A percentile compares a stretch with the other conserved stretches of the same genome.
Conservation (phyloP, 805 yeast genomes). For the Sugiyamaella boreocaroliniensis region DNA sequence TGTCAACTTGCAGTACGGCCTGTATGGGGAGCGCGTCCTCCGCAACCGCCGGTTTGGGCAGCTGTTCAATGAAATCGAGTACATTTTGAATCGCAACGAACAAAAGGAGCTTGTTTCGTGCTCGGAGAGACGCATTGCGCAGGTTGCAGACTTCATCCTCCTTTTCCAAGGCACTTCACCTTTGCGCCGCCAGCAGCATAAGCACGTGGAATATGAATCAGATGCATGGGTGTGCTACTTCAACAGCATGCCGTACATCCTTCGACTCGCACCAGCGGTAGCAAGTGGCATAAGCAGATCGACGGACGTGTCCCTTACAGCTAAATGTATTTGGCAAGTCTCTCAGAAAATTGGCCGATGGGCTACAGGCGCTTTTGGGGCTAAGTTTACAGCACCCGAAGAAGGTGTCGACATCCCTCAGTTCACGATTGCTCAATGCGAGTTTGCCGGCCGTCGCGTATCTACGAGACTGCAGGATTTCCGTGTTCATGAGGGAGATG, state of each 20-base stretch:
- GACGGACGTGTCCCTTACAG: slow-evolving; percentile 7
- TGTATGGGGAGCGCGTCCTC: slow-evolving; percentile 36
- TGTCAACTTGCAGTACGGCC: slow-evolving; percentile 29
- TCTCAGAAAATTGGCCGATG: slow-evolving; percentile 23
- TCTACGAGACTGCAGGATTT: slow-evolving; percentile 11
- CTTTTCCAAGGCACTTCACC: slow-evolving; percentile 76
- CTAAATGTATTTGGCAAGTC: slow-evolving; percentile 21
- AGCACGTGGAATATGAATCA: slow-evolving; percentile 86
- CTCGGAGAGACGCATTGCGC: slow-evolving; percentile 43
- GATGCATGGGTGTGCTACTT: slow-evolving; percentile 73
- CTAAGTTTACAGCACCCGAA: slow-evolving; percentile 20
- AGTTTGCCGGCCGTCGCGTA: slow-evolving; percentile 14
- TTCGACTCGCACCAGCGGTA: slow-evolving; percentile 39
- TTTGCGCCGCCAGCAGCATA: slow-evolving; percentile 61
- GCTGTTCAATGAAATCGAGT: slow-evolving; percentile 71
- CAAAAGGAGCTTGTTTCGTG: slow-evolving; percentile 43
- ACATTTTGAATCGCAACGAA: slow-evolving; percentile 63
- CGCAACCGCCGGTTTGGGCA: slow-evolving; percentile 74
- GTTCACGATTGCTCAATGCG: neutral
- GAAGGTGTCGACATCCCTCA: neutral
- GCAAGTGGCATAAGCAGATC: slow-evolving; percentile 29
- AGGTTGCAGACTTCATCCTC: slow-evolving; percentile 57
- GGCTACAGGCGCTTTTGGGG: slow-evolving; percentile 21
- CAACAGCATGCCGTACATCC: slow-evolving; percentile 59
- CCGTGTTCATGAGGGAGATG: slow-evolving; percentile 23